Evolutionary conservation across 116 monocot species (phyloP), one percentile per base, ranked within the genome.

Genomic region (Papilionanthe hybrid): DNA sequence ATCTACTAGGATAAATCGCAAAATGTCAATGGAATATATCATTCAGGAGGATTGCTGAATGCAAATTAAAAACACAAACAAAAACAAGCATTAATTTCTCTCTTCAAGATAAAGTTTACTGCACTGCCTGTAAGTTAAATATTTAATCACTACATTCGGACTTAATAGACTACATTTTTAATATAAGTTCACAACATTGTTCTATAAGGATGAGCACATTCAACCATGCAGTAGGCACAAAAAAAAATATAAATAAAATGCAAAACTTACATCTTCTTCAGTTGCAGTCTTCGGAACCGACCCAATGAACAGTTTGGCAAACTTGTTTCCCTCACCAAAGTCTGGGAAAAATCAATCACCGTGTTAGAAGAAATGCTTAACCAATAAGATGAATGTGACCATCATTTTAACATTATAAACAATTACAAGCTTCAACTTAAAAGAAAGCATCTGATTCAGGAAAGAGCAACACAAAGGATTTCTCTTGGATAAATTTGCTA

Each of bases 261-360:
- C 32, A 69, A 3, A 49, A 72, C 89, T 84, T 72, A 89, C 89
- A 73, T 89, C 89, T 78, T 82, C 89, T 78, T 89, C 89, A 58
- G 86, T 86, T 44, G 84, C 86, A 68, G 86, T 89, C 41, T 77
- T 79, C 75, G 89, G 89, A 47, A 89, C 84, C 17, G 89, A 83
- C 65, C 86, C 89, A 82, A 89, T 78, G 80, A 86, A 89, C 66
- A 89, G 86, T 79, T 89, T 89, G 5, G 78, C 89, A 78, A 56
- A 82, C 20, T 41, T 84, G 56, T 55, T 84, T 84, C 77, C 76
- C 55, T 75, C 84, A 23, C 77, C 32, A 80, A 74, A 53, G 56
- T 84, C 89, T 89, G 71, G 41, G 69, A n/a, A 55, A 60, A 63
- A 63, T 48, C 8, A 10, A 45, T 42, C 13, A 47, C 9, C 22